Percentiles rank a stretch among this genome's conserved stretches.
These are phyloP conservation scores for Ganoderma lucidum DNA, from an alignment of 1,284 basidiomycete species.

Conservation along the genomic window DNA sequence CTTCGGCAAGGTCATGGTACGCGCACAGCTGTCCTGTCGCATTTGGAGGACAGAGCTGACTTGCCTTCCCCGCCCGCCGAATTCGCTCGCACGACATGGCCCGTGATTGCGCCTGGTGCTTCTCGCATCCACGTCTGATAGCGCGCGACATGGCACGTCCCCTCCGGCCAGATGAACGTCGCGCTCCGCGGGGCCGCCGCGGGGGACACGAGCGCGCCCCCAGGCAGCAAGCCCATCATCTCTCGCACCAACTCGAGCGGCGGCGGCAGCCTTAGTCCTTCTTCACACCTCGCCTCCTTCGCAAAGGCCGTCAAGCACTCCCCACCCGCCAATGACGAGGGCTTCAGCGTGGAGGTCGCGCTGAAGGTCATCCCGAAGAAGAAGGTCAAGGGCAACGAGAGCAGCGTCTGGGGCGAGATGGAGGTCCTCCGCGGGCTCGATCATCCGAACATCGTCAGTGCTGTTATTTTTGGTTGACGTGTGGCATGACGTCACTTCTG, in stretches of 20 bases:
- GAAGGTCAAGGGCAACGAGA: slow-evolving; percentile 89
- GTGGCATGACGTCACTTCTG: slow-evolving; percentile 13
- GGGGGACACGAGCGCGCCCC: slow-evolving; percentile 18
- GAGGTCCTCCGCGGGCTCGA: slow-evolving; percentile 86
- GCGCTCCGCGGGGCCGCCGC: slow-evolving; percentile 65
- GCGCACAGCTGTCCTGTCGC: slow-evolving; percentile 14
- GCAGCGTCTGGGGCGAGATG: slow-evolving; percentile 90
- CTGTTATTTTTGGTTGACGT: slow-evolving; percentile 28
- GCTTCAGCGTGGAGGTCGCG: slow-evolving; percentile 76
- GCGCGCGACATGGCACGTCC: slow-evolving; percentile 79
- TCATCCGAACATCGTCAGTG: slow-evolving; percentile 87
- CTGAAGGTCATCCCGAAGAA: slow-evolving; percentile 92
- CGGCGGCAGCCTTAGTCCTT: slow-evolving; percentile 27
- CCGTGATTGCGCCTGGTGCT: neutral
- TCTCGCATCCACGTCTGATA: slow-evolving; percentile 37
- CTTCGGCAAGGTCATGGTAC: slow-evolving; percentile 88
- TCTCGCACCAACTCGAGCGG: slow-evolving; percentile 31
- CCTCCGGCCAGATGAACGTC: slow-evolving; percentile 61
- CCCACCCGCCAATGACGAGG: slow-evolving; percentile 24
- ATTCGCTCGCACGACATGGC: slow-evolving; percentile 1
- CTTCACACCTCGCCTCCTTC: slow-evolving; percentile 30
- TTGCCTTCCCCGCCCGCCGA: neutral
- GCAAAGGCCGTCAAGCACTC: slow-evolving; percentile 23
- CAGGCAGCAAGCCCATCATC: slow-evolving; percentile 24
- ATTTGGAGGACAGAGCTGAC: neutral